Conservation (phyloP, 2,329 filamentous ascomycete species). For the Fusarium sambucinum region DNA sequence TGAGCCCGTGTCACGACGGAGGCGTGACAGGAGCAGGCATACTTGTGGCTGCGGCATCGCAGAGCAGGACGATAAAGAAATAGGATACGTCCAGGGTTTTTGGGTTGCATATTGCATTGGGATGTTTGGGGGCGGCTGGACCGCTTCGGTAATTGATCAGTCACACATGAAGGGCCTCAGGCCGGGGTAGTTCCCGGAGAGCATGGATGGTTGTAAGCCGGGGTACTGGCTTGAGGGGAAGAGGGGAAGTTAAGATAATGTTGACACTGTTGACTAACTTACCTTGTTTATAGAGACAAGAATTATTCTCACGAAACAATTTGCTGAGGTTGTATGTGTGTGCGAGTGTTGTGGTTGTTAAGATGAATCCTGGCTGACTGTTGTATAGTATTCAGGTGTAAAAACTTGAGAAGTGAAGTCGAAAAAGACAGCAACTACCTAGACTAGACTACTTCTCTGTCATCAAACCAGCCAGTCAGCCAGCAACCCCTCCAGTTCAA, state of each 20-base stretch:
- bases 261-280: slow-evolving; percentile 15
- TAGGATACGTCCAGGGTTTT: slow-evolving; percentile 15
- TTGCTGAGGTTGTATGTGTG: not conserved
- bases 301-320: slow-evolving; percentile 26
- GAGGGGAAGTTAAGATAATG: slow-evolving; percentile 12
- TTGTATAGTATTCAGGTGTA: not conserved
- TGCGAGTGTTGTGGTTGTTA: not conserved
- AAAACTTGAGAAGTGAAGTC: slow-evolving; percentile 3
- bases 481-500: slow-evolving; percentile 14
- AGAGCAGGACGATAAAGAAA: slow-evolving; percentile 55
- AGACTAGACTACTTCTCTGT: not conserved
- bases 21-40: slow-evolving; percentile 73
- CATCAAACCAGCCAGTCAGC: not conserved
- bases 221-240: slow-evolving; percentile 24
- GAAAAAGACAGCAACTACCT: not conserved
- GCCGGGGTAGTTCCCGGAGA: slow-evolving; percentile 19
- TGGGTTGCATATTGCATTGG: slow-evolving; percentile 32
- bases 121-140: slow-evolving; percentile 34
- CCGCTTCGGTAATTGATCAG: slow-evolving; percentile 39
- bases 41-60: slow-evolving; percentile 61
- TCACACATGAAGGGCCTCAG: slow-evolving; percentile 27
- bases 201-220: slow-evolving; percentile 28
- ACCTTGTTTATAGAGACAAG: slow-evolving; percentile 27
- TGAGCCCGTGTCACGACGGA: slow-evolving; percentile 70
- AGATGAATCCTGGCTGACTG: not conserved